Evolutionary conservation across 2,329 filamentous ascomycete genomes (phyloP).

Genomic region (Epichloe gansuensis): DNA sequence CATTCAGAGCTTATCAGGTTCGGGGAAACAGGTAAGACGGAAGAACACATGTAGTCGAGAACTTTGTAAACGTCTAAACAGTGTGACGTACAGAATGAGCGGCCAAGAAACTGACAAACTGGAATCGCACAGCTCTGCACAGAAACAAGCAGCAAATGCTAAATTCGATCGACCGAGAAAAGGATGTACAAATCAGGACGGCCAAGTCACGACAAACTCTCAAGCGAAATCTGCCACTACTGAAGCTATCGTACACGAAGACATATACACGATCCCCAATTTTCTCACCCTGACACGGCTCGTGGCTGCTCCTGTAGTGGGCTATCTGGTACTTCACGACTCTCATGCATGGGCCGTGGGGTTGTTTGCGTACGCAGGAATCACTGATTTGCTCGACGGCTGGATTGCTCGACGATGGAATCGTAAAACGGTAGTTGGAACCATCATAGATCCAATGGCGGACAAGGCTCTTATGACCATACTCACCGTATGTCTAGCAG

Average conservation of each 20-base stretch:
- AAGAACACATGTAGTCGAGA: not conserved
- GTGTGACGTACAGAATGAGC: not conserved
- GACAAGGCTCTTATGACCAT: conserved; percentile 96
- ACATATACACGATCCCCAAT: conserved; percentile 96
- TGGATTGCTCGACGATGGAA: conserved; percentile 86
- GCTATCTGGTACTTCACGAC: conserved; percentile 79
- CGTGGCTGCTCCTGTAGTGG: conserved; percentile 68
- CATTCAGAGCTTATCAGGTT: not conserved
- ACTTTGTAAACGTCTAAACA: not conserved
- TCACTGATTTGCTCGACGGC: conserved; percentile 87
- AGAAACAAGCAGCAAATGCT: not conserved
- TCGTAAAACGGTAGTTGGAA: conserved; percentile 84
- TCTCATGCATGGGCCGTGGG: conserved; percentile 66
- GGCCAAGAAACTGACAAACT: not conserved
- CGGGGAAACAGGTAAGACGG: not conserved
- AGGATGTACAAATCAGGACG: not conserved
- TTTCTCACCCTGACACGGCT: conserved; percentile 81
- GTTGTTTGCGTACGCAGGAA: conserved; percentile 82
- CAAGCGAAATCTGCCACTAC: not conserved
- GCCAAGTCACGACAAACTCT: not conserved
- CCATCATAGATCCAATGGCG: conserved; percentile 90
- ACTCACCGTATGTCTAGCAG: conserved; percentile 70
- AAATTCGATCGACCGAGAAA: not conserved
- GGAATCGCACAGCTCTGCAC: not conserved
- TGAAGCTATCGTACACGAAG: conserved; percentile 46